phyloP scores from a whole-genome alignment of 768 basidiomycete species.

The Calvatia gigantea region DNA sequence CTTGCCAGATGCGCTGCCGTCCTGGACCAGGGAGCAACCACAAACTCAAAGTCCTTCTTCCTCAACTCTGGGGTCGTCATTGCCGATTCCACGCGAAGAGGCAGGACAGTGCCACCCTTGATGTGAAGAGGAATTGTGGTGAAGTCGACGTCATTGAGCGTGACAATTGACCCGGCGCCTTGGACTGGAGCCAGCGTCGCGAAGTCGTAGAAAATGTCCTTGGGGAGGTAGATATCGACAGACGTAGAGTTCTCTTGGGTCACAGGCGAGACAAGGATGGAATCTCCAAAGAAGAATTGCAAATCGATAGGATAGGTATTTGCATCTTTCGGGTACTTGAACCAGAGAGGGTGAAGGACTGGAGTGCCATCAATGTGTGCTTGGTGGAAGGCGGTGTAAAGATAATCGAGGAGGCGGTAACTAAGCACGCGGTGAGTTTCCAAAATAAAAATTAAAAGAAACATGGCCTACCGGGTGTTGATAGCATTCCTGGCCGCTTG shows the following conservation, averaged over 20 bases:
- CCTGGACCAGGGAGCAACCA: constrained; percentile 53
- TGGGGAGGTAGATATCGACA: constrained; percentile 59
- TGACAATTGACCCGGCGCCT: constrained; percentile 43
- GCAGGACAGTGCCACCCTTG: constrained; percentile 54
- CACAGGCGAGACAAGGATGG: constrained; percentile 67
- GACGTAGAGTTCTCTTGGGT: constrained; percentile 56
- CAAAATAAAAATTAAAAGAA: background rate
- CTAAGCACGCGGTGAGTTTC: constrained; percentile 24
- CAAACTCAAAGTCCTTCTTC: constrained; percentile 53
- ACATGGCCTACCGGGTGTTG: constrained; percentile 46
- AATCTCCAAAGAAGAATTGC: constrained; percentile 68
- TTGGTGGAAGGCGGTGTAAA: constrained; percentile 68
- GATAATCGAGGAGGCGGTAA: constrained; percentile 66
- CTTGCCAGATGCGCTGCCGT: constrained; percentile 46
- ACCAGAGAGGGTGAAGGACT: constrained; percentile 59
- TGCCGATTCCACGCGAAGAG: constrained; percentile 48
- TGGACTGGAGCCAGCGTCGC: constrained; percentile 41
- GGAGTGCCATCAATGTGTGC: constrained; percentile 56
- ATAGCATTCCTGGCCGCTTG: constrained; percentile 57
- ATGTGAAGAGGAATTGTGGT: constrained; percentile 63
- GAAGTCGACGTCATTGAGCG: constrained; percentile 44
- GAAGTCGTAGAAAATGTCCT: constrained; percentile 67
- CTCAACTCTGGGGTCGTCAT: constrained; percentile 61
- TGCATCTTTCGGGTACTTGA: constrained; percentile 60
- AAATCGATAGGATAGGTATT: constrained; percentile 58